A percentile compares a stretch with the other conserved stretches of the same genome.
These are phyloP conservation scores for Aureobasidium sp. DNA, from an alignment of 2,329 filamentous ascomycete species.

Conservation along the genomic window DNA sequence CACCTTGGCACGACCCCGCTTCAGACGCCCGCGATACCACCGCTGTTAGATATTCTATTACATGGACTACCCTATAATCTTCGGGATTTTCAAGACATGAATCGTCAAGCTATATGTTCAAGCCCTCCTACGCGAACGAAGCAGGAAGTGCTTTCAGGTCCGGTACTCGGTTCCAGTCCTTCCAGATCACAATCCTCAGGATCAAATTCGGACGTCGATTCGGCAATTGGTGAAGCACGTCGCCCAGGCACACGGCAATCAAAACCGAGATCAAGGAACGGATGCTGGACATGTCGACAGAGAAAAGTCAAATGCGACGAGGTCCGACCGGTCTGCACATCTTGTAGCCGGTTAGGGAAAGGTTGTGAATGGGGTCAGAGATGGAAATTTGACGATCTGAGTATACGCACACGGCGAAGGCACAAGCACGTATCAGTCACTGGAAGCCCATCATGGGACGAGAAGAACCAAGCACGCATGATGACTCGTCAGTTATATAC, in stretches of 20 bases:
- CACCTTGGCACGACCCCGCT: not conserved
- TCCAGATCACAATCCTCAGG: slow-evolving; percentile 1
- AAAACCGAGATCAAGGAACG: slow-evolving; percentile 3
- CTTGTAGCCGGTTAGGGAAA: slow-evolving; percentile 48
- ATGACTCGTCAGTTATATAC: slow-evolving; percentile 1
- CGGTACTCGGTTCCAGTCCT: not conserved
- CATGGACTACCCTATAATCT: not conserved
- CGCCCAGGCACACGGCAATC: slow-evolving; percentile 1
- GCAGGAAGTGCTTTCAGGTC: not conserved
- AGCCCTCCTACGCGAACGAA: not conserved
- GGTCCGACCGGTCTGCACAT: slow-evolving; percentile 45
- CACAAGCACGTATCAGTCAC: slow-evolving; percentile 37
- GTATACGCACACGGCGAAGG: slow-evolving; percentile 22
- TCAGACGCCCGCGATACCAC: not conserved
- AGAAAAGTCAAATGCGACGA: slow-evolving; percentile 48
- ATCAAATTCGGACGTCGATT: slow-evolving; percentile 4
- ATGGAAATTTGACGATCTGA: slow-evolving; percentile 31
- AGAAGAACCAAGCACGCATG: slow-evolving; percentile 41
- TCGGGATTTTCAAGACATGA: not conserved
- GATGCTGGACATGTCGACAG: slow-evolving; percentile 10
- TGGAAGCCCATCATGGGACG: slow-evolving; percentile 48
- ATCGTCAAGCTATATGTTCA: not conserved
- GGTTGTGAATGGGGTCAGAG: slow-evolving; percentile 50
- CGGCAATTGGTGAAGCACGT: slow-evolving; percentile 3
- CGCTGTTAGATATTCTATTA: not conserved